A percentile compares a stretch with the other conserved stretches of the same genome.
Evolutionary conservation across 2,329 filamentous ascomycete species (phyloP).

Genomic region (Davidsoniella neocaledoniae): DNA sequence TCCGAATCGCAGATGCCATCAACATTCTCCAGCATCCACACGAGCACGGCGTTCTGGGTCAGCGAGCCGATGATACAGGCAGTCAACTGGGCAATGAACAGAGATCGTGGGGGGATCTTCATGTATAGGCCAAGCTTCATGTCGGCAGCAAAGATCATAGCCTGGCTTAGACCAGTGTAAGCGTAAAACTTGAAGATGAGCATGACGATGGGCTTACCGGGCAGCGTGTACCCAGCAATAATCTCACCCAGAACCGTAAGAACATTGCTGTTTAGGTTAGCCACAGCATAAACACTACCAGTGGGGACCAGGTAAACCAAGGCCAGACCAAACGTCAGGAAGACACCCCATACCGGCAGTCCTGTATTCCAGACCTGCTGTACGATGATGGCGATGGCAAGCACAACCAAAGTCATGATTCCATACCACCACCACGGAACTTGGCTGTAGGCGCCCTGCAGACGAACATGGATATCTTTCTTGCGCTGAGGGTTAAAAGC

Average conservation of each 20-base stretch:
- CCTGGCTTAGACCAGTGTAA: conserved; percentile 30
- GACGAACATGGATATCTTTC: conserved; percentile 30
- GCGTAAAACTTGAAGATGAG: conserved; percentile 32
- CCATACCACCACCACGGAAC: conserved; percentile 42
- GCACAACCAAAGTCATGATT: conserved; percentile 26
- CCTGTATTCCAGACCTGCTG: conserved; percentile 23
- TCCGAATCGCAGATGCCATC: conserved; percentile 31
- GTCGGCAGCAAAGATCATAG: conserved; percentile 29
- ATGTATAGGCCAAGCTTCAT: conserved; percentile 36
- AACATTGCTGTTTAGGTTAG: conserved; percentile 29
- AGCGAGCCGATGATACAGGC: conserved; percentile 23
- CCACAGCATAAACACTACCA: conserved; percentile 29
- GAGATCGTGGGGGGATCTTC: conserved; percentile 33
- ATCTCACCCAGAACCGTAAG: conserved; percentile 32
- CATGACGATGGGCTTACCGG: conserved; percentile 29
- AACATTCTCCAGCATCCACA: conserved; percentile 29
- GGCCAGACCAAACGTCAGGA: conserved; percentile 24
- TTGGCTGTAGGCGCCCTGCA: conserved; percentile 39
- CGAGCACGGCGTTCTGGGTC: conserved; percentile 22
- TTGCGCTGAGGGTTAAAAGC: conserved; percentile 18
- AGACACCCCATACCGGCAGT: conserved; percentile 26
- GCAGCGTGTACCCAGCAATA: conserved; percentile 31
- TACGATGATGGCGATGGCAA: conserved; percentile 27
- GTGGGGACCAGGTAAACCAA: conserved; percentile 26
- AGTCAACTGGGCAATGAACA: conserved; percentile 29